A percentile compares a stretch with the other conserved stretches of the same genome.
Conservation (phyloP, 1,284 basidiomycete genomes). For the Cronartium ribicola region DNA sequence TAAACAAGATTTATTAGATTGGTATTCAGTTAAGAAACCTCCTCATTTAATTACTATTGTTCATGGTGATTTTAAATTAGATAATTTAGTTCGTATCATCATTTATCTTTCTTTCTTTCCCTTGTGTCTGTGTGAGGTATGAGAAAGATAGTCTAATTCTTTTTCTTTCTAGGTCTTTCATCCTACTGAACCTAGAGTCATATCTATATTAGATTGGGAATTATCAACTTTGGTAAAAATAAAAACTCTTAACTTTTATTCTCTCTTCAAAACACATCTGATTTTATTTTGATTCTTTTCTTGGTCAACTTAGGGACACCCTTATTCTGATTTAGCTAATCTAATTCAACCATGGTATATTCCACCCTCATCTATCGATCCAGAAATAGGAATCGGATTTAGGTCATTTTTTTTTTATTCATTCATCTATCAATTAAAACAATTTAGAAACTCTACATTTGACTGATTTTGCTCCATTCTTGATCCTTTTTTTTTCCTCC, state of each 20-base stretch:
- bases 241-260: slow-evolving; percentile 54
- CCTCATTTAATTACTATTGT: slow-evolving; percentile 67
- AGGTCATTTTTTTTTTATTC: slow-evolving; percentile 46
- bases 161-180: slow-evolving; percentile 65
- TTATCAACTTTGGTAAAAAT: slow-evolving; percentile 85
- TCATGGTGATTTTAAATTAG: slow-evolving; percentile 94
- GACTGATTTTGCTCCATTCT: neutral
- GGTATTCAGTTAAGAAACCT: slow-evolving; percentile 66
- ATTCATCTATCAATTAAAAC: slow-evolving; percentile 30
- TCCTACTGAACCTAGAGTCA: slow-evolving; percentile 80
- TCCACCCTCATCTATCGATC: slow-evolving; percentile 53
- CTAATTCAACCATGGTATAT: slow-evolving; percentile 78
- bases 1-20: slow-evolving; percentile 67
- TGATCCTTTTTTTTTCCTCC: neutral
- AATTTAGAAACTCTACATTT: slow-evolving; percentile 33
- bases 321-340: slow-evolving; percentile 83
- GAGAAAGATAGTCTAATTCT: neutral
- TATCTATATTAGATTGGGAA: slow-evolving; percentile 95
- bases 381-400: slow-evolving; percentile 44
- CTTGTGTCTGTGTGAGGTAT: neutral
- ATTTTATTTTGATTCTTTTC: neutral
- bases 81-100: slow-evolving; percentile 63
- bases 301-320: slow-evolving; percentile 55
- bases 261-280: neutral
- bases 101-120: neutral